These are phyloP conservation scores for Actinomortierella ambigua DNA, from an alignment of 371 early-diverging fungal genomes.

Conservation along the genomic window DNA sequence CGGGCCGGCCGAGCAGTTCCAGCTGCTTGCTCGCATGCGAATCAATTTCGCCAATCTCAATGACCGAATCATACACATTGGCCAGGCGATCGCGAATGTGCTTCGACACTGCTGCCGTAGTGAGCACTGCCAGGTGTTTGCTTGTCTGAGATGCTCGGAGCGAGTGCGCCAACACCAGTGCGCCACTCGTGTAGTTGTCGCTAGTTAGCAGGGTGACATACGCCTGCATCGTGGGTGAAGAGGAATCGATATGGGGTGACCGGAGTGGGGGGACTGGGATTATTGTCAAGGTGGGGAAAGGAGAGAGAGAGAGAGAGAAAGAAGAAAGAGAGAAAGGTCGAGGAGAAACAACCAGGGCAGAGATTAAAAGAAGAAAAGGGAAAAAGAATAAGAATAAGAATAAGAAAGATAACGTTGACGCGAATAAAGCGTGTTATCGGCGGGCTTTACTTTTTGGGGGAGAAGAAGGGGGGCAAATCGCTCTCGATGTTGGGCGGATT, in stretches of 20 bases:
- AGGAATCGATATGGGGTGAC: background rate
- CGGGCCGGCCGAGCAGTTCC: conserved; percentile 82
- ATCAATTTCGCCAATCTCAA: conserved; percentile 63
- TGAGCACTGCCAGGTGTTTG: conserved; percentile 71
- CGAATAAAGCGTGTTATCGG: too few species aligned
- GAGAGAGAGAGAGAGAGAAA: background rate
- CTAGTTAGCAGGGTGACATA: conserved; percentile 79
- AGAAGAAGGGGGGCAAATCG: background rate
- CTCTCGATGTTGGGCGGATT: background rate
- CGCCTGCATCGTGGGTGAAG: conserved; percentile 49
- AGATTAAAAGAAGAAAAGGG: background rate
- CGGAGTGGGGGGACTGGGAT: background rate
- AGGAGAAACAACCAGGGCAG: background rate
- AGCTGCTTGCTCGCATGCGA: conserved; percentile 65
- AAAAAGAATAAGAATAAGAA: background rate
- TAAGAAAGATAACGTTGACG: background rate
- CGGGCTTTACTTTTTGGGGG: too few species aligned
- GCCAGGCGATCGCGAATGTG: conserved; percentile 53
- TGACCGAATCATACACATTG: conserved; percentile 66
- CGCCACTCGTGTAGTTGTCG: conserved; percentile 85
- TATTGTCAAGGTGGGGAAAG: background rate
- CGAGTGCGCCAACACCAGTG: conserved; percentile 80
- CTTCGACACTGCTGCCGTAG: conserved; percentile 60
- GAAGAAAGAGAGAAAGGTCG: background rate
- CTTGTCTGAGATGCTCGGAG: conserved; percentile 70